Evolutionary conservation across 768 basidiomycete species (phyloP), one percentile per base, ranked within the genome.

Genomic region (Mycena maculata): DNA sequence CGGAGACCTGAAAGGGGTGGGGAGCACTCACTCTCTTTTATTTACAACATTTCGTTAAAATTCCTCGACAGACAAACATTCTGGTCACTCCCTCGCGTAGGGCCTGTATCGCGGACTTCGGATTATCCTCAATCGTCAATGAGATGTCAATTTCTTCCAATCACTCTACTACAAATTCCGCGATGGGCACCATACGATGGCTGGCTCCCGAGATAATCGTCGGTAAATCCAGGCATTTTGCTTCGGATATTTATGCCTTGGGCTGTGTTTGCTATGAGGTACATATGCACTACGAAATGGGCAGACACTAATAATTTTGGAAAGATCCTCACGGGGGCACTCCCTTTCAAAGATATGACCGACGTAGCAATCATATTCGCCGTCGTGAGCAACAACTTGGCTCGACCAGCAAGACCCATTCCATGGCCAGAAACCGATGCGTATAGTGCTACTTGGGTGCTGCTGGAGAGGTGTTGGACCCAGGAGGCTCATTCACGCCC

Each of bases 1-100:
- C 42, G 72, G 70, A 18, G 72, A 73, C 64, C 60, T 73, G 39
- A 73, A 73, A 41, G 66, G 65, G 27, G 72, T 71, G 48, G 13
- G 71, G 42, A n/a, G n/a, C n/a, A 20, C n/a, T 28, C 49, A 13
- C 27, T 44, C 44, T 13, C 15, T 36, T 31, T 15, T 8, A n/a
- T 38, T 54, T 39, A 10, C 25, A 5, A 9, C 7, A 36, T 13
- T n/a, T 54, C 20, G 7, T 38, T 8, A 38, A 23, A 16, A n/a
- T n/a, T n/a, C 18, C 18, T 12, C 20, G 8, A 45, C 36, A 69
- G 71, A 52, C 56, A 42, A 72, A 72, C 36, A 69, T 72, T 16
- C 54, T 69, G 12, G 65, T 72, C 13, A 72, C 71, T 23, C 71
- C 71, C 2, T 72, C 68, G 3, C 48, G 41, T 16, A 48, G 60